Conservation (phyloP, 2,329 filamentous ascomycete genomes). For the Thermoascus crustaceus region DNA sequence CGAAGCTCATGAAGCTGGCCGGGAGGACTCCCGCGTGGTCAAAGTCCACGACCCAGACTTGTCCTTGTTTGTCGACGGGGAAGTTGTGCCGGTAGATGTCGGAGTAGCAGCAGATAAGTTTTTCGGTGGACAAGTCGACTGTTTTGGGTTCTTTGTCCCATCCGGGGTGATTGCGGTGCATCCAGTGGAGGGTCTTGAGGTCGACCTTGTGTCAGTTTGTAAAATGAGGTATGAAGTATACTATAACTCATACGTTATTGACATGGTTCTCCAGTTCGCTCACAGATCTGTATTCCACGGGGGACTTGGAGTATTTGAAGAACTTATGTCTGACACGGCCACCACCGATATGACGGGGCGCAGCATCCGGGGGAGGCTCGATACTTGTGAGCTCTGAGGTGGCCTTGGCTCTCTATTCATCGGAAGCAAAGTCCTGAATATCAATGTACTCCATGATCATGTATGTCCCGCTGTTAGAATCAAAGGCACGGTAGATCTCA, state of each 20-base stretch:
- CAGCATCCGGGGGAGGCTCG: conserved; percentile 3
- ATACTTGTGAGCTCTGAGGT: conserved; percentile 9
- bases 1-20: conserved; percentile 3
- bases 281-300: conserved; percentile 2
- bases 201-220: not conserved
- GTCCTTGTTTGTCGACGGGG: conserved; percentile 4
- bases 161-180: not conserved
- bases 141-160: not conserved
- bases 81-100: conserved; percentile 5
- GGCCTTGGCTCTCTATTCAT: conserved; percentile 7
- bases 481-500: too few species aligned
- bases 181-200: not conserved
- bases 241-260: conserved; percentile 1
- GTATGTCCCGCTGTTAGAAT: not conserved
- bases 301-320: conserved; percentile 7
- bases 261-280: conserved; percentile 1
- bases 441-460: too few species aligned
- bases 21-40: conserved; percentile 3
- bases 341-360: conserved; percentile 5
- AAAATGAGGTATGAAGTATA: not conserved
- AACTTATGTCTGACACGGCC: conserved; percentile 10
- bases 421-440: conserved; percentile 3
- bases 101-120: conserved; percentile 2
- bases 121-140: conserved; percentile 4
- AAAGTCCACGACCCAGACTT: conserved; percentile 7